Evolutionary conservation across 805 yeast species (phyloP).

Genomic region (Torulaspora microellipsoides): DNA sequence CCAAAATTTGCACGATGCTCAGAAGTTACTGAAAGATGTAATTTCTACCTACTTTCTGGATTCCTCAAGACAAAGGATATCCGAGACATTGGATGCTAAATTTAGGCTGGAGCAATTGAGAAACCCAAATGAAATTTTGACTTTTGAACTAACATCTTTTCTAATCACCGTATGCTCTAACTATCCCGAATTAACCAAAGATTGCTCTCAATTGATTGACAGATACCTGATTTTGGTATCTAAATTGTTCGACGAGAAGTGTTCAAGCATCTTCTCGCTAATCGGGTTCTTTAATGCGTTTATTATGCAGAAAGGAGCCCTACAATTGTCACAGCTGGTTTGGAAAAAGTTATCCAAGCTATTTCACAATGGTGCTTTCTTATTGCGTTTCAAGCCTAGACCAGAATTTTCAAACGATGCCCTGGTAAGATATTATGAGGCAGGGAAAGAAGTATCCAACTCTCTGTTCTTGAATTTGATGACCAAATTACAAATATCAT

Average conservation of each 20-base stretch:
- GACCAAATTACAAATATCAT: conserved; percentile 28
- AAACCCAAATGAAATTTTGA: conserved; percentile 40
- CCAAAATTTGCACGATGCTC: conserved; percentile 37
- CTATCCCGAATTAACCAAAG: conserved; percentile 28
- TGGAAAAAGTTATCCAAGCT: conserved; percentile 18
- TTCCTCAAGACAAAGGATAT: conserved; percentile 47
- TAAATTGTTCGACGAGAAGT: conserved; percentile 12
- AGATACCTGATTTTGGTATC: conserved; percentile 23
- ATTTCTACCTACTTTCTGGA: conserved; percentile 46
- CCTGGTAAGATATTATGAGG: conserved; percentile 29
- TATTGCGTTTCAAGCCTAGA: conserved; percentile 2
- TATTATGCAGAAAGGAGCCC: conserved; percentile 12
- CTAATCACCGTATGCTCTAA: conserved; percentile 25
- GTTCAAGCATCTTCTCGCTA: conserved; percentile 32
- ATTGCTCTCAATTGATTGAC: conserved; percentile 21
- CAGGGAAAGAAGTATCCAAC: conserved; percentile 28
- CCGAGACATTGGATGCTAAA: conserved; percentile 34
- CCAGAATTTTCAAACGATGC: conserved; percentile 25
- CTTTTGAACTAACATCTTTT: conserved; percentile 33
- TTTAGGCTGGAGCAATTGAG: conserved; percentile 32
- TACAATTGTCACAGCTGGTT: conserved; percentile 13
- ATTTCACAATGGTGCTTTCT: conserved; percentile 16
- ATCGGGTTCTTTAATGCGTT: conserved; percentile 38
- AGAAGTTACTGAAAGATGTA: conserved; percentile 37
- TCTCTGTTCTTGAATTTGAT: conserved; percentile 21